Conservation (phyloP, 192 early-diverging fungal species). For the Podila minutissima region DNA sequence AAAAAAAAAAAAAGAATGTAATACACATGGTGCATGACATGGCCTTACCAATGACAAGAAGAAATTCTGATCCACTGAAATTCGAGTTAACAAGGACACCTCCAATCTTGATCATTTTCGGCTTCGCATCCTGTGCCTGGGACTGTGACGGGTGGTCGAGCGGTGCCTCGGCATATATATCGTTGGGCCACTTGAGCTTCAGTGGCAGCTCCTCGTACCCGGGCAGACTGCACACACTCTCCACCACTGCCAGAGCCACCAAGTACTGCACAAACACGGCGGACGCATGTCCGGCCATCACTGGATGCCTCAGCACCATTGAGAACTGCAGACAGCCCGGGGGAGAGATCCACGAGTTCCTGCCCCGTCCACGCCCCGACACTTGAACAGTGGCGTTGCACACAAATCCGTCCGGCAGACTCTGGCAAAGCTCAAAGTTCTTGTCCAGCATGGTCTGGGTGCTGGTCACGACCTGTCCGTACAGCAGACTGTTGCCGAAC, state of each 20-base stretch:
- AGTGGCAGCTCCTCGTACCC: conserved; percentile 89
- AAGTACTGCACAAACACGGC: conserved; percentile 97
- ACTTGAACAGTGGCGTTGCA: conserved; percentile 85
- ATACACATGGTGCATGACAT: neutral
- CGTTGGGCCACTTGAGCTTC: conserved; percentile 98
- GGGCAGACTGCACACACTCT: conserved; percentile 72
- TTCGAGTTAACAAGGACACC: conserved; percentile 91
- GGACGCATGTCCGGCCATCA: conserved; percentile 53
- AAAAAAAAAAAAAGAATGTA: neutral
- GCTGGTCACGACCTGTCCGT: conserved; percentile 79
- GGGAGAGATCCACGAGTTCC: conserved; percentile 97
- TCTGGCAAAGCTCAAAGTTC: conserved; percentile 75
- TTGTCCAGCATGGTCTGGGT: conserved; percentile 96
- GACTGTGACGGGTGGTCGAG: conserved; percentile 34
- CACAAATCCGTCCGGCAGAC: conserved; percentile 83
- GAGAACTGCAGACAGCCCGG: conserved; percentile 91
- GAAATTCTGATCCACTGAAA: conserved; percentile 75
- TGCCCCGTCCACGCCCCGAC: conserved; percentile 88
- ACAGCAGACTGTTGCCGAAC: conserved; percentile 82
- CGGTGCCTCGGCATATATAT: conserved; percentile 82
- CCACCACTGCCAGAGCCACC: conserved; percentile 83
- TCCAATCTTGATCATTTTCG: conserved; percentile 81
- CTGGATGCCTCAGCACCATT: conserved; percentile 75
- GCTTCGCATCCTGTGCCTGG: conserved; percentile 21
- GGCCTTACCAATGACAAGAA: conserved; percentile 81